Percentiles rank a stretch among this genome's conserved stretches.
These are phyloP conservation scores for Boletus subparvulus DNA, from an alignment of 768 basidiomycete genomes.

Conservation along the genomic window DNA sequence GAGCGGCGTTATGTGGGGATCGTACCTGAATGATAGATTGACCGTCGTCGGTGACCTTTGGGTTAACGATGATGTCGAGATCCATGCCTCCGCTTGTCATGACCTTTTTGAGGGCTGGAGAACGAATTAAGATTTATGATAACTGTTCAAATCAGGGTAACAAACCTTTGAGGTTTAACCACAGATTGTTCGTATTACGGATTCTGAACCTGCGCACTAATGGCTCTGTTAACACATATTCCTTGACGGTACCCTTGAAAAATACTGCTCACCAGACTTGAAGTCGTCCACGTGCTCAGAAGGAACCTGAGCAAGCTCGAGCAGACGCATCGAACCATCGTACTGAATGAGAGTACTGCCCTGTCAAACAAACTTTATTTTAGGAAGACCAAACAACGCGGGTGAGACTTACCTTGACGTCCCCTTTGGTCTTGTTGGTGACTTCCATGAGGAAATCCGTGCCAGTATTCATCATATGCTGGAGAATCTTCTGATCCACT, in stretches of 20 bases:
- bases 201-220: conserved; percentile 88
- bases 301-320: conserved; percentile 12
- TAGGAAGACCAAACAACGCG: background rate
- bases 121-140: background rate
- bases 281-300: conserved; percentile 11
- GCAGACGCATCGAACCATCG: conserved; percentile 38
- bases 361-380: conserved; percentile 29
- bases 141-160: background rate
- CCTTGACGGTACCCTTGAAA: background rate
- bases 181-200: conserved; percentile 85
- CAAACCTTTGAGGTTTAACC: conserved; percentile 74
- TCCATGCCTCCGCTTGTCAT: conserved; percentile 87
- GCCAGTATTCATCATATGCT: conserved; percentile 79
- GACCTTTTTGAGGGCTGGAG: conserved; percentile 79
- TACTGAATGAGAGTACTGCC: conserved; percentile 91
- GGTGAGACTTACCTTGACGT: conserved; percentile 43
- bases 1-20: background rate
- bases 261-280: conserved; percentile 36
- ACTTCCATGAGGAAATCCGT: conserved; percentile 94
- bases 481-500: conserved; percentile 80
- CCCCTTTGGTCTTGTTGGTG: conserved; percentile 96
- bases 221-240: background rate
- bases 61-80: conserved; percentile 94
- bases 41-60: conserved; percentile 84
- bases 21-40: conserved; percentile 75